Conservation (phyloP, 192 early-diverging fungal species). For the Hyaloraphidium curvatum region DNA sequence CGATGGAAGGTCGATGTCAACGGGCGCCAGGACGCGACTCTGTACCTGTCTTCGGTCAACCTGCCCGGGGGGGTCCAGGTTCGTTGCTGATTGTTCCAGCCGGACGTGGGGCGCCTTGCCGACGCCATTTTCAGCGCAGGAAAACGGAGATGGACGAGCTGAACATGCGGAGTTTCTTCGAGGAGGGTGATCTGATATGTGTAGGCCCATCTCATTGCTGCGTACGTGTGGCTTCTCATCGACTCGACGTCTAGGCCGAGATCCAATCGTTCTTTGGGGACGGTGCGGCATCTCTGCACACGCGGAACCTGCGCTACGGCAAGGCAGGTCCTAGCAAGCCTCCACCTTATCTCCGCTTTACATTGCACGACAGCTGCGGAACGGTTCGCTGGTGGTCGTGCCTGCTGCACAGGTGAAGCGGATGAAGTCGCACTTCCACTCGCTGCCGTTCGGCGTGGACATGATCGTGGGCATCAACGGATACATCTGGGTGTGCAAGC, state of each 20-base stretch:
- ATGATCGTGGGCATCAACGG: conserved; percentile 90
- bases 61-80: conserved; percentile 88
- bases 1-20: conserved; percentile 91
- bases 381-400: conserved; percentile 61
- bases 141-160: conserved; percentile 92
- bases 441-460: conserved; percentile 79
- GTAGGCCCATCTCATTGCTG: conserved; percentile 16
- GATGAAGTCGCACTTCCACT: conserved; percentile 85
- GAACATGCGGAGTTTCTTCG: conserved; percentile 86
- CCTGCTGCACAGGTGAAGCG: conserved; percentile 79
- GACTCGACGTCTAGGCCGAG: conserved; percentile 31
- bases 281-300: conserved; percentile 74
- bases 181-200: conserved; percentile 84
- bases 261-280: conserved; percentile 71
- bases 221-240: background rate
- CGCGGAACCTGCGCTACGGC: conserved; percentile 72
- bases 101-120: background rate
- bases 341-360: background rate
- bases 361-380: conserved; percentile 27
- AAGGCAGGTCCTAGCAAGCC: conserved; percentile 32
- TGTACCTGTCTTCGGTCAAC: conserved; percentile 78
- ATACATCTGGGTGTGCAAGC: conserved; percentile 87
- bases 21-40: conserved; percentile 63
- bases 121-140: conserved; percentile 32
- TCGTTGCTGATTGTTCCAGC: background rate